Conservation (phyloP, 495 filamentous ascomycete genomes). For the Achaetomiella virescens region DNA sequence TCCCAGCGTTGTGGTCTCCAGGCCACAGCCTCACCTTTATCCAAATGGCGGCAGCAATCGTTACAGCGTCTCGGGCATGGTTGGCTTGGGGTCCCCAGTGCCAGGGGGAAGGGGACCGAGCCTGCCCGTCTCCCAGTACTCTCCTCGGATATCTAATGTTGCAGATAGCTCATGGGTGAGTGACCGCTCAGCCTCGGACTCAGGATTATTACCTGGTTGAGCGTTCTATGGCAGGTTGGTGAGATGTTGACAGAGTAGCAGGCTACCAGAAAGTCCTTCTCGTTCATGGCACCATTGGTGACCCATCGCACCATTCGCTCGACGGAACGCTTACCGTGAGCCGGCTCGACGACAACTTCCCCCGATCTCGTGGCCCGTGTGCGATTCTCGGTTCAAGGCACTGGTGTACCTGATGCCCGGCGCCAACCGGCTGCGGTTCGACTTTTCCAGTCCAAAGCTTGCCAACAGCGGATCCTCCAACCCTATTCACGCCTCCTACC, state of each 20-base stretch:
- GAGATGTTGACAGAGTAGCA: slow-evolving; percentile 30
- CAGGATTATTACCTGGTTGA: slow-evolving; percentile 1
- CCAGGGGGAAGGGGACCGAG: slow-evolving; percentile 47
- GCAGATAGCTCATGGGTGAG: slow-evolving; percentile 77
- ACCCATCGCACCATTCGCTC: slow-evolving; percentile 59
- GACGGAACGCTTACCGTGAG: slow-evolving; percentile 75
- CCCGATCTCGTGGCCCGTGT: slow-evolving; percentile 78
- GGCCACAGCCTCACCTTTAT: slow-evolving; percentile 40
- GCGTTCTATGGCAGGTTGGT: neutral
- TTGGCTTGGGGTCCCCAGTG: slow-evolving; percentile 49
- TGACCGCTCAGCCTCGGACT: neutral
- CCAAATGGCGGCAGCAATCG: slow-evolving; percentile 31
- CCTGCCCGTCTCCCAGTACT: slow-evolving; percentile 64
- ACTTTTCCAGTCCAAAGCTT: slow-evolving; percentile 77
- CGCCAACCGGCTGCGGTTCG: slow-evolving; percentile 76
- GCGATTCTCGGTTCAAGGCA: slow-evolving; percentile 81
- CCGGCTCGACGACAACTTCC: slow-evolving; percentile 79
- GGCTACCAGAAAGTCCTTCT: slow-evolving; percentile 85
- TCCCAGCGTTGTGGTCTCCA: slow-evolving; percentile 25
- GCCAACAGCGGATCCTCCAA: slow-evolving; percentile 62
- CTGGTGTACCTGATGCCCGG: slow-evolving; percentile 82
- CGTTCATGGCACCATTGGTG: slow-evolving; percentile 71
- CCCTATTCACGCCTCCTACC: slow-evolving; percentile 67
- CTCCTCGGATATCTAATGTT: slow-evolving; percentile 69
- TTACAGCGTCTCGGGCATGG: slow-evolving; percentile 48